Conservation (phyloP, 176 grass and related monocot species). For the Eleusine coracana region DNA sequence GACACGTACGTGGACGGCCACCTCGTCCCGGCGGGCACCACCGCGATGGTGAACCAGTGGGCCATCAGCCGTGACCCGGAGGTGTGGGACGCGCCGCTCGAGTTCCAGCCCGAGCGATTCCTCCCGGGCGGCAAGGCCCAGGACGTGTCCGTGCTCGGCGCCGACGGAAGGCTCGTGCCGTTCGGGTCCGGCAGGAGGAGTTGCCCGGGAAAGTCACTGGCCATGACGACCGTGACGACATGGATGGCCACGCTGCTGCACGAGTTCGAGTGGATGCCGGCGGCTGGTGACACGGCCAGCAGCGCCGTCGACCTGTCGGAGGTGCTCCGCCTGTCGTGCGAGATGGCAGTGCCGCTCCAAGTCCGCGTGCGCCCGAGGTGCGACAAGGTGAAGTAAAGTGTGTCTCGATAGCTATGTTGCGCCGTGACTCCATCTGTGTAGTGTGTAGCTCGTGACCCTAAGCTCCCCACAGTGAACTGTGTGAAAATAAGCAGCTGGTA, state of each 20-base stretch:
- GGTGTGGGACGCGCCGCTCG: slow-evolving; percentile 59
- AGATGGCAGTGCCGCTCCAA: slow-evolving; percentile 81
- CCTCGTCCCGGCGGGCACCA: slow-evolving; percentile 68
- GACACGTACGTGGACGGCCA: slow-evolving; percentile 71
- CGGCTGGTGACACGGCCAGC: neutral
- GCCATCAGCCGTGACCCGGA: slow-evolving; percentile 71
- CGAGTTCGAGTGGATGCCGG: slow-evolving; percentile 68
- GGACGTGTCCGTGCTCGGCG: slow-evolving; percentile 61
- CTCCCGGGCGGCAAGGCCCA: slow-evolving; percentile 45
- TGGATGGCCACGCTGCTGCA: slow-evolving; percentile 86
- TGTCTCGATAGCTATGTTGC: neutral
- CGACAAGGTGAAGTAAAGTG: neutral
- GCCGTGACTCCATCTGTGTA: slow-evolving; percentile 14
- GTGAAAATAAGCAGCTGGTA: slow-evolving; percentile 49
- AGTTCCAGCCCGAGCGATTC: slow-evolving; percentile 73
- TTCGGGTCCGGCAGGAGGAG: slow-evolving; percentile 82
- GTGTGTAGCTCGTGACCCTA: slow-evolving; percentile 37
- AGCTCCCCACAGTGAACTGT: slow-evolving; percentile 21
- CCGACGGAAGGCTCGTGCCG: slow-evolving; percentile 71
- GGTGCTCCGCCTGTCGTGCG: slow-evolving; percentile 76
- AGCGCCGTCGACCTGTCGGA: slow-evolving; percentile 65
- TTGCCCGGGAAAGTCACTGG: slow-evolving; percentile 77
- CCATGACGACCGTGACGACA: slow-evolving; percentile 57
- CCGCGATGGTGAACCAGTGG: slow-evolving; percentile 92
- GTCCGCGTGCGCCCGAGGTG: slow-evolving; percentile 53